These are phyloP conservation scores for Colletotrichum gloeosporioides DNA, from an alignment of 2,329 filamentous ascomycete genomes.

Conservation along the genomic window DNA sequence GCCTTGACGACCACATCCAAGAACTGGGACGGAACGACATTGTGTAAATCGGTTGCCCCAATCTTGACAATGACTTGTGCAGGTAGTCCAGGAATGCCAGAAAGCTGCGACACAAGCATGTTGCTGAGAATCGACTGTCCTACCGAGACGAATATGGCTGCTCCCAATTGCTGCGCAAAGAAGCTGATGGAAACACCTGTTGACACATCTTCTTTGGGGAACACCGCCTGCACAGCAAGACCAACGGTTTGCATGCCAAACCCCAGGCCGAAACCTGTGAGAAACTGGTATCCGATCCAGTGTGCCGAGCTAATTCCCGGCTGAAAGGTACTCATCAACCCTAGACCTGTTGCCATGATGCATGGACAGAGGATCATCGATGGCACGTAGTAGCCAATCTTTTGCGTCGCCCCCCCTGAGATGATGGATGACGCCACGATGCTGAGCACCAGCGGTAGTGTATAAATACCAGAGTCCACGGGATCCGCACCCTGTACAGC, in stretches of 20 bases:
- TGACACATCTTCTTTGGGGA: slow-evolving; percentile 57
- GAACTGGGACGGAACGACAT: slow-evolving; percentile 53
- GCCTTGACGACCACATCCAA: slow-evolving; percentile 61
- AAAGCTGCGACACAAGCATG: slow-evolving; percentile 44
- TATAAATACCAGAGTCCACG: slow-evolving; percentile 61
- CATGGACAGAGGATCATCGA: slow-evolving; percentile 58
- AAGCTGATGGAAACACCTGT: slow-evolving; percentile 61
- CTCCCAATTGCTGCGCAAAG: slow-evolving; percentile 64
- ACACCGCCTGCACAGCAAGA: slow-evolving; percentile 61
- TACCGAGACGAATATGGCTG: slow-evolving; percentile 62
- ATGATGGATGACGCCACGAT: slow-evolving; percentile 57
- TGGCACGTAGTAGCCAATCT: slow-evolving; percentile 65
- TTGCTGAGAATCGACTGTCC: slow-evolving; percentile 60
- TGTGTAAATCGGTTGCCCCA: slow-evolving; percentile 66
- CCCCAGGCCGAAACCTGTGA: slow-evolving; percentile 64
- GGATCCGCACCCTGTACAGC: slow-evolving; percentile 58
- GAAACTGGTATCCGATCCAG: slow-evolving; percentile 66
- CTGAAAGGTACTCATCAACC: slow-evolving; percentile 62
- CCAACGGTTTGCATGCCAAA: slow-evolving; percentile 62
- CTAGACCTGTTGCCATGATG: slow-evolving; percentile 57
- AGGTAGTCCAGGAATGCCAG: slow-evolving; percentile 47
- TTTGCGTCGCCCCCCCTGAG: slow-evolving; percentile 53
- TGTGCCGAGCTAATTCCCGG: slow-evolving; percentile 49
- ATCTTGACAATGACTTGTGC: slow-evolving; percentile 46
- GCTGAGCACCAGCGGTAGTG: slow-evolving; percentile 60